Evolutionary conservation across 1,139 yeast species (phyloP).

Genomic region (Debaryomyces robertsiae): DNA sequence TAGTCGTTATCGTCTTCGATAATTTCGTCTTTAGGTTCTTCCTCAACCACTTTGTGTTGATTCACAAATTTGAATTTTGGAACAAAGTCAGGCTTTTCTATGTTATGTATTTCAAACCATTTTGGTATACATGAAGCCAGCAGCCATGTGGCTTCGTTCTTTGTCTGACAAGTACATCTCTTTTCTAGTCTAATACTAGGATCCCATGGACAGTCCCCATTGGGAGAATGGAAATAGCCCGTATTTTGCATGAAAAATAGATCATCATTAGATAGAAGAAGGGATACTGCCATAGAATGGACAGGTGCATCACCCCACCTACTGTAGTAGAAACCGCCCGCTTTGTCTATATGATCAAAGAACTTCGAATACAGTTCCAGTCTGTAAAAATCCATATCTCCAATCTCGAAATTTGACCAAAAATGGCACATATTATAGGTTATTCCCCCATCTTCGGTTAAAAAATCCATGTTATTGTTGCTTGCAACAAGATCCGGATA

Average conservation of each 20-base stretch:
- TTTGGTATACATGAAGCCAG: slow-evolving; percentile 22
- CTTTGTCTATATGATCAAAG: slow-evolving; percentile 22
- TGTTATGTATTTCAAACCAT: slow-evolving; percentile 23
- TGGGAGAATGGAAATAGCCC: slow-evolving; percentile 28
- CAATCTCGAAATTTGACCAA: slow-evolving; percentile 30
- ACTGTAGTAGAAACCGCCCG: slow-evolving; percentile 28
- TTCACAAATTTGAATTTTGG: slow-evolving; percentile 18
- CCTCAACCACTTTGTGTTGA: slow-evolving; percentile 16
- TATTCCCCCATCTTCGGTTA: slow-evolving; percentile 18
- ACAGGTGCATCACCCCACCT: slow-evolving; percentile 34
- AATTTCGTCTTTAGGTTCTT: slow-evolving; percentile 14
- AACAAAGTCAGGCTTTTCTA: slow-evolving; percentile 17
- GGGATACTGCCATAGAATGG: slow-evolving; percentile 25
- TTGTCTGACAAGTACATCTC: slow-evolving; percentile 26
- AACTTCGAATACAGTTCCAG: slow-evolving; percentile 19
- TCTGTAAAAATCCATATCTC: slow-evolving; percentile 22
- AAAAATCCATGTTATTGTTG: slow-evolving; percentile 15
- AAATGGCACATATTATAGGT: slow-evolving; percentile 29
- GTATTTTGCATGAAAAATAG: slow-evolving; percentile 23
- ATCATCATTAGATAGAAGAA: slow-evolving; percentile 18
- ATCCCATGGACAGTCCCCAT: slow-evolving; percentile 25
- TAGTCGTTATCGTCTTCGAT: slow-evolving; percentile 9
- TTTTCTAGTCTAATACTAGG: slow-evolving; percentile 14
- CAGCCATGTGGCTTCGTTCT: slow-evolving; percentile 25
- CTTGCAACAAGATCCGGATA: slow-evolving; percentile 17